Conservation (phyloP, 805 yeast species). For the Wickerhamiella slavikovae region DNA sequence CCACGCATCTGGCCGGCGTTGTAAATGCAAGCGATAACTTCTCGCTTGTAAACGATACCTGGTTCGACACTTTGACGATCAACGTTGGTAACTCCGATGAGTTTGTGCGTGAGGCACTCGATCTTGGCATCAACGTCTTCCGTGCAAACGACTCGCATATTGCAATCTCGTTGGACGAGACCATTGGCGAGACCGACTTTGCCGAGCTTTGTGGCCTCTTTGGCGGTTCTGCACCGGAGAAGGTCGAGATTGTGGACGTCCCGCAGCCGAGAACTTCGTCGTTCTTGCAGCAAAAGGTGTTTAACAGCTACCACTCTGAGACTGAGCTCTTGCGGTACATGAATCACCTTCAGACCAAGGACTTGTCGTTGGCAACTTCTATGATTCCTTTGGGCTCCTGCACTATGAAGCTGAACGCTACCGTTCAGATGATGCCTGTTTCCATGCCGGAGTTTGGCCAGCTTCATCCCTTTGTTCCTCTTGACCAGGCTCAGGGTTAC, state of each 20-base stretch:
- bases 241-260: conserved; percentile 18
- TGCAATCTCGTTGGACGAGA: conserved; percentile 79
- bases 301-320: conserved; percentile 78
- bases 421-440: conserved; percentile 84
- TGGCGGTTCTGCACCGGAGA: conserved; percentile 21
- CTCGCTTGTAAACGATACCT: conserved; percentile 33
- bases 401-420: conserved; percentile 92
- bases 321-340: conserved; percentile 86
- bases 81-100: conserved; percentile 29
- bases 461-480: conserved; percentile 86
- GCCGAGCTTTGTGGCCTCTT: conserved; percentile 36
- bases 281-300: conserved; percentile 47
- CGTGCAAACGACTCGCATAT: conserved; percentile 40
- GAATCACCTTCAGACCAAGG: conserved; percentile 67
- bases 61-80: conserved; percentile 79
- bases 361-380: conserved; percentile 80
- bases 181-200: conserved; percentile 47
- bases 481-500: conserved; percentile 77
- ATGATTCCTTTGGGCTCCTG: conserved; percentile 97
- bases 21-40: conserved; percentile 27
- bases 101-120: conserved; percentile 36
- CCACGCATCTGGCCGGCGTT: conserved; percentile 46
- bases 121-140: conserved; percentile 55
- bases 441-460: conserved; percentile 85
- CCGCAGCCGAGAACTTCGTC: conserved; percentile 16